These are phyloP conservation scores for Cercospora beticola DNA, from an alignment of 2,329 filamentous ascomycete genomes.

Conservation along the genomic window DNA sequence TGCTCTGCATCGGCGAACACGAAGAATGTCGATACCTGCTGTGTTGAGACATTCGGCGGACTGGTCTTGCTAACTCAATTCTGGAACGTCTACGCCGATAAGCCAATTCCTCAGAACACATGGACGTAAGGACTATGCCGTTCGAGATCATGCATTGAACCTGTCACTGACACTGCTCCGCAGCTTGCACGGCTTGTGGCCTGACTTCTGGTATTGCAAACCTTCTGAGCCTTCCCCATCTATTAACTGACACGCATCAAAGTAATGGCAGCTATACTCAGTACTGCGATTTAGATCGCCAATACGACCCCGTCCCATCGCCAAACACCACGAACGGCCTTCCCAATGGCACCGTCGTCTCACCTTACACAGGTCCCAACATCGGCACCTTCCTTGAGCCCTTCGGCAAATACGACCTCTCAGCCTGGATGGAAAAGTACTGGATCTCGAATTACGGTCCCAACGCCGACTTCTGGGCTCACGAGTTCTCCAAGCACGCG, in stretches of 20 bases:
- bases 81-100: constrained; percentile 64
- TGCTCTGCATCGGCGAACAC: constrained; percentile 51
- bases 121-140: constrained; percentile 49
- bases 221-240: neutral
- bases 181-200: constrained; percentile 3
- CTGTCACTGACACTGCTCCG: neutral
- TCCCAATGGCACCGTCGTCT: constrained; percentile 53
- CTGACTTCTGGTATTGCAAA: neutral
- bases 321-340: constrained; percentile 64
- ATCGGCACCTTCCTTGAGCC: constrained; percentile 60
- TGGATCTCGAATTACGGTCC: constrained; percentile 61
- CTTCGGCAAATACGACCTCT: constrained; percentile 59
- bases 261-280: constrained; percentile 60
- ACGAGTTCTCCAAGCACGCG: constrained; percentile 32
- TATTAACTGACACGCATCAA: neutral
- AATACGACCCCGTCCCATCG: constrained; percentile 59
- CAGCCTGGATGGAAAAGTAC: constrained; percentile 65
- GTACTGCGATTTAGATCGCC: constrained; percentile 64
- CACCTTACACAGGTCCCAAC: constrained; percentile 57
- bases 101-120: constrained; percentile 56
- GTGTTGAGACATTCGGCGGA: constrained; percentile 64
- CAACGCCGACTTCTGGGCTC: constrained; percentile 62
- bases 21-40: constrained; percentile 58
- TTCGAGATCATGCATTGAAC: too few relatives aligned
- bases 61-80: constrained; percentile 63